Conservation (phyloP, 2,329 filamentous ascomycete species). For the Scopulariopsis brevicaulis region DNA sequence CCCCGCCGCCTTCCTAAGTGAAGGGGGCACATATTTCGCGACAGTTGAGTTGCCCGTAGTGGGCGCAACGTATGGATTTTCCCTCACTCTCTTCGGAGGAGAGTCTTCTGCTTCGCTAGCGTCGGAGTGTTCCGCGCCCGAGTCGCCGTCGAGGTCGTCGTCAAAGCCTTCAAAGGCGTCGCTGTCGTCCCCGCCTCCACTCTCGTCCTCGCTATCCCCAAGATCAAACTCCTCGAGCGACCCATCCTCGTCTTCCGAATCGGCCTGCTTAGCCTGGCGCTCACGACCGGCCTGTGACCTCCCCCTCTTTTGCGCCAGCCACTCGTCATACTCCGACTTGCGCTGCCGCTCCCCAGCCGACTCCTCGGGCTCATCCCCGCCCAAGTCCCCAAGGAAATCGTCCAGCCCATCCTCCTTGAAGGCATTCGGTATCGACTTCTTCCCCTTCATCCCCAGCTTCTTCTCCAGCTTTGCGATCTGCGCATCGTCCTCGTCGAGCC, state of each 20-base stretch:
- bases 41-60: constrained; percentile 24
- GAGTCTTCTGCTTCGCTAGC: constrained; percentile 8
- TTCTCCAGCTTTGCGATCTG: constrained; percentile 83
- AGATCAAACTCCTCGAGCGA: constrained; percentile 4
- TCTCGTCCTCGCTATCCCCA: constrained; percentile 10
- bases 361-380: background rate
- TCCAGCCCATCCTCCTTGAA: constrained; percentile 78
- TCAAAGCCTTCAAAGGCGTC: constrained; percentile 13
- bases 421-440: constrained; percentile 60
- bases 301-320: constrained; percentile 29
- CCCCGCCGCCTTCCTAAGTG: constrained; percentile 52
- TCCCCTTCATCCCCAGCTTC: constrained; percentile 70
- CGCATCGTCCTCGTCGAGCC: constrained; percentile 69
- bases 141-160: constrained; percentile 14
- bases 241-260: constrained; percentile 11
- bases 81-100: constrained; percentile 32
- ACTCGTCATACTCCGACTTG: constrained; percentile 45
- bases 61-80: constrained; percentile 86
- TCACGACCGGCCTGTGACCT: background rate
- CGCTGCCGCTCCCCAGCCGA: constrained; percentile 7
- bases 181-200: constrained; percentile 15
- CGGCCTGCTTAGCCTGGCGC: background rate
- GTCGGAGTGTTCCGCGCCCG: background rate
- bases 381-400: constrained; percentile 59
- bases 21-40: constrained; percentile 83